phyloP scores from a whole-genome alignment of 768 basidiomycete species.

The Leucocoprinus leucothites region DNA sequence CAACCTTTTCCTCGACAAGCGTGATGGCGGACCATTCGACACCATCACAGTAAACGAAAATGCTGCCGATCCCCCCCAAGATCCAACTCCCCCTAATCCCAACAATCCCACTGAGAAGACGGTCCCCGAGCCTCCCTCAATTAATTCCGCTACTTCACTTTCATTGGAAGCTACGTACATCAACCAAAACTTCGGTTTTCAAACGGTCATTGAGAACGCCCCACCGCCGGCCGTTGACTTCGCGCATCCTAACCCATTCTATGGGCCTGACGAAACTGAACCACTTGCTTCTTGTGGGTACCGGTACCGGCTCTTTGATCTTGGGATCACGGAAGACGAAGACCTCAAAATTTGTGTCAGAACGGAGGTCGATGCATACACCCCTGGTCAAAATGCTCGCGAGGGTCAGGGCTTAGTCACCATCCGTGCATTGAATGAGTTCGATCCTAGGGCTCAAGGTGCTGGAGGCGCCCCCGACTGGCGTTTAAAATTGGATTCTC shows the following conservation, averaged over 20 bases:
- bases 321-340: conserved; percentile 88
- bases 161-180: conserved; percentile 98
- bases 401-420: conserved; percentile 81
- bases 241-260: conserved; percentile 92
- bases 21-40: conserved; percentile 95
- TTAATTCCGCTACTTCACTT: conserved; percentile 91
- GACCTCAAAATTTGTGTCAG: conserved; percentile 88
- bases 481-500: conserved; percentile 94
- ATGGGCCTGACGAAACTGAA: conserved; percentile 88
- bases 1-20: conserved; percentile 95
- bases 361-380: conserved; percentile 93
- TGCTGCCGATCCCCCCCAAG: conserved; percentile 89
- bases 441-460: conserved; percentile 86
- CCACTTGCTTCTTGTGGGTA: conserved; percentile 96
- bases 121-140: conserved; percentile 70
- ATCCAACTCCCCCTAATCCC: conserved; percentile 73
- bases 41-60: conserved; percentile 99
- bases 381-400: conserved; percentile 56
- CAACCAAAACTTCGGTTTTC: conserved; percentile 98
- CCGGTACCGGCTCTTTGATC: conserved; percentile 92
- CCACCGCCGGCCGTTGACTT: conserved; percentile 69
- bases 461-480: conserved; percentile 98
- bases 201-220: conserved; percentile 76
- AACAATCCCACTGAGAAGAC: conserved; percentile 72
- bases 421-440: conserved; percentile 95